A percentile compares a stretch with the other conserved stretches of the same genome.
Evolutionary conservation across 1,284 basidiomycete genomes (phyloP).

Genomic region (Veloboletus limbatus): DNA sequence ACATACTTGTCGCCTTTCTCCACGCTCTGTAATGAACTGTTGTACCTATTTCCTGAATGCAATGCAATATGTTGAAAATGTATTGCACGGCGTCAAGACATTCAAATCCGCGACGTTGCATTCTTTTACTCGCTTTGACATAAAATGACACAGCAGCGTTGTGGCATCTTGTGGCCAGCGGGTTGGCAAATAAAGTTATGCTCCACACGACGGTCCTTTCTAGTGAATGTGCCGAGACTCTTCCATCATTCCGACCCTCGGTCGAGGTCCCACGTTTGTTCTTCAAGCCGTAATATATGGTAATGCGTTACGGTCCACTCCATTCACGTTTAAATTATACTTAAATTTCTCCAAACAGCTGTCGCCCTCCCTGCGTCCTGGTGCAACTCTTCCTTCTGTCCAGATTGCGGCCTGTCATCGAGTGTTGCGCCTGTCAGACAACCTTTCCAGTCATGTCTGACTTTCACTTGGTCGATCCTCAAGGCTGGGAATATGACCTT

Average conservation of each 20-base stretch:
- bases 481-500: constrained; percentile 80
- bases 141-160: constrained; percentile 1
- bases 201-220: constrained; percentile 2
- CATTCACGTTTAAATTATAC: constrained; percentile 18
- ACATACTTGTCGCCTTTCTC: background rate
- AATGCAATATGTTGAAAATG: constrained; percentile 9
- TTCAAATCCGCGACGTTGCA: background rate
- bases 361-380: too few relatives aligned
- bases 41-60: constrained; percentile 19
- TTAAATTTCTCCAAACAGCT: constrained; percentile 10
- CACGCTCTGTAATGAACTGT: constrained; percentile 6
- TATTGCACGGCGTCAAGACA: background rate
- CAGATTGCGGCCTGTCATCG: background rate
- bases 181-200: constrained; percentile 8
- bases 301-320: constrained; percentile 17
- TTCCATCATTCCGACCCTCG: too few relatives aligned
- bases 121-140: constrained; percentile 3
- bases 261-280: constrained; percentile 17
- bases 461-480: constrained; percentile 72
- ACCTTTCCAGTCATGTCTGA: constrained; percentile 54
- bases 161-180: too few relatives aligned
- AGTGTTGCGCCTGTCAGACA: background rate
- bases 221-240: too few relatives aligned
- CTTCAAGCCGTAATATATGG: constrained; percentile 10
- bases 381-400: too few relatives aligned